Evolutionary conservation across 2,329 filamentous ascomycete genomes (phyloP), one percentile per base, ranked within the genome.

Genomic region (Penicillium sumatraense): DNA sequence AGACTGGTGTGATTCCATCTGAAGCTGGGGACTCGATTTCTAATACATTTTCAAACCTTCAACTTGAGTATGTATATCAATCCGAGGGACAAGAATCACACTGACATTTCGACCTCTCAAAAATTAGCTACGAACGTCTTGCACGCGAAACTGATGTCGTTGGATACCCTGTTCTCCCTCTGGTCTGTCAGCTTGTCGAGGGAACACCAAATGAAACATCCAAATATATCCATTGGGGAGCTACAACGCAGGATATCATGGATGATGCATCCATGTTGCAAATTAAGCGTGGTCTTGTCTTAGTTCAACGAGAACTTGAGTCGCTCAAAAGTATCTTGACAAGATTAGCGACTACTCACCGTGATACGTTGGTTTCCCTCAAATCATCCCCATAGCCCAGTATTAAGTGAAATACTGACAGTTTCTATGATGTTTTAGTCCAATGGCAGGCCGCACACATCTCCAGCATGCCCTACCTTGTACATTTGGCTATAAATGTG

Each of bases 191-290:
- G 50, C 56, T 68, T 20, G 58, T 60, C 5, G 60, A 64, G 33
- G 20, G 56, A 20, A 58, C 51, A 8, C 57, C 60, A 5, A 42
- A 53, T 10, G 64, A 66, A 6, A 42, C 36, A 13, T 46, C 48
- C 4, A 70, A 75, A 56, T 83, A 81, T 58, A 76, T 83, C n/a
- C 81, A 83, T 61, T 83, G 81, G 81, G 82, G 82, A 5, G 81
- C 81, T 3, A 84, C 82, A 0, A 84, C 82, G 0, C 81, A 84
- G 57, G 81, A 84, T 57, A 83, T 84, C 53, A 83, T 83, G 80
- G 82, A 84, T 59, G 70, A 76, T 1, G 81, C 81, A 0, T 78
- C 75, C 2, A 71, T 82, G 8, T 63, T 84, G 9, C 81, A 84
- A 56, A 81, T 83, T 60, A 77, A 79, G 26, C 58, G 72, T 10